Evolutionary conservation across 495 filamentous ascomycete species (phyloP), one percentile per base, ranked within the genome.

Genomic region (Trichoderma virens): DNA sequence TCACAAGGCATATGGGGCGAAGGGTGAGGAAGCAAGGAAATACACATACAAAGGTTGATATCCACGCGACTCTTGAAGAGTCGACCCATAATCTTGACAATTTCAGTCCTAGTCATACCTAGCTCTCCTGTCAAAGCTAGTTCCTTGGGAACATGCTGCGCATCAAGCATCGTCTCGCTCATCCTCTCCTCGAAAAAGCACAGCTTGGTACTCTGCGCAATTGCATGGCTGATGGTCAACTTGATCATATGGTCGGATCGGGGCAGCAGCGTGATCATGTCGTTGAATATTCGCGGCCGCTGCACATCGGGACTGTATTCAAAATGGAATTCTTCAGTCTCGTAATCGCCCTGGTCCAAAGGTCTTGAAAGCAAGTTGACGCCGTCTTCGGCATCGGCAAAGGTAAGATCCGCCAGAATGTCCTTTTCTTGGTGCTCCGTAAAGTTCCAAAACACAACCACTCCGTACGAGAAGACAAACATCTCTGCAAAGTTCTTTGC

Each of bases 391-490:
- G 78, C 82, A 66, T 89, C 87, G 3, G 91, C 89, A 77, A 99
- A 99, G 9, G 92, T 95, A 59, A 99, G 77, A 73, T 99, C 94
- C 20, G 94, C 95, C 31, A 99, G 83, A 51, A 98, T 88, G 71
- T 97, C 93, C 73, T 96, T 98, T 72, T 99, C 94, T 74, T 98
- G 94, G 59, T 84, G 83, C 71, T 96, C 92, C 18, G 92, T 92
- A 70, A 98, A 94, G 72, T 98, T 98, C 94, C 94, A 99, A 72
- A 98, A 97, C 18, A 99, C 94, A 0, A 92, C 93, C 1, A 99
- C 95, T 11, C 94, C 94, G 73, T 99, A 99, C 27, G 88, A 93
- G 75, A 97, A 98, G 63, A 98, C 89, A 72, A 97, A 98, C 90
- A 99, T 92, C 75, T 99, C 94, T 28, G 89, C 95, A 68, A 97